Evolutionary conservation across 805 yeast genomes (phyloP), one percentile per base, ranked within the genome.

Genomic region (Myxozyma kluyveri): DNA sequence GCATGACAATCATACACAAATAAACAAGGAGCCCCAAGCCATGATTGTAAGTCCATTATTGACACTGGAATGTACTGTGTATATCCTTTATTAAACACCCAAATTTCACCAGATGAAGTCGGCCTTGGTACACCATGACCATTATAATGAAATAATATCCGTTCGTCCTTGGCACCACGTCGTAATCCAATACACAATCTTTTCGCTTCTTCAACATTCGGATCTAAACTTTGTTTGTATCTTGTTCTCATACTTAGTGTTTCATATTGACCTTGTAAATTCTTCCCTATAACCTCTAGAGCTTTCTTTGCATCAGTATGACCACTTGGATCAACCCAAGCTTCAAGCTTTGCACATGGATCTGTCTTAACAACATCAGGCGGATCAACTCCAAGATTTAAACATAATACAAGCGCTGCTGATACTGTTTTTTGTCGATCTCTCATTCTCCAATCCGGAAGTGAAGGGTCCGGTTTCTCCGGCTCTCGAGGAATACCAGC

Each of bases 71-170:
- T 93, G 67, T 93, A 93, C 70, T 93, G 99, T 1, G 99, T 93
- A 67, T 90, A 93, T 1, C 96, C 96, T 60, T 97, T 75, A 68
- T 93, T 93, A 72, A 93, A 93, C 9, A 93, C 98, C 99, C 99
- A 93, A 24, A 93, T 88, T 65, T 93, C 99, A 22, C 99, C 99
- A 42, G 90, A 81, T 32, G 88, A 82, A 0, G 99, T 93, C 0
- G 99, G 98, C 63, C 88, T 88, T 0, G 99, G 99, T 1, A 93
- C 99, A 22, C 99, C 99, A 66, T 93, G 99, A 4, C 99, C 99
- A 63, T 93, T 93, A 67, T 93, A 93, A 67, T 93, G 98, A 67
- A 93, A 91, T 48, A 93, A 68, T 7, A 91, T 86, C 54, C 99
- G 76, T 66, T 91, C 98, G 56, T 91, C 97, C 64, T 90, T 88